Evolutionary conservation across 805 yeast species (phyloP), one percentile per base, ranked within the genome.

Genomic region (Nakazawaea laoshanensis): DNA sequence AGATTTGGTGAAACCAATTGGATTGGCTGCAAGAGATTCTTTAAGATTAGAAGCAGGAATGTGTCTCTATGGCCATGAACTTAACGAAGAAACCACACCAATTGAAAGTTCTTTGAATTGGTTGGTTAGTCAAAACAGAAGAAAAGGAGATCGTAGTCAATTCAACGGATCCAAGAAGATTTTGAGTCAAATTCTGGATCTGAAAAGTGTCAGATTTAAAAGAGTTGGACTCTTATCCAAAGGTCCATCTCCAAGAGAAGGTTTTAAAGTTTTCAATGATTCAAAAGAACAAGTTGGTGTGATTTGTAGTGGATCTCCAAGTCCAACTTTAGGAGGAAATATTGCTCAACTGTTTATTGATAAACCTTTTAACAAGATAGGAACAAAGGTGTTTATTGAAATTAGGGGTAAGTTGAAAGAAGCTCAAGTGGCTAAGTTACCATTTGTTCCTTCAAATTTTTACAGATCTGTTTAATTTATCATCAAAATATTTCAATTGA

Each of bases 1-100:
- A 36, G 62, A 66, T 31, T 53, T 61, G 9, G 84, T 86, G 30
- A 74, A 73, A 52, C 95, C 96, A 24, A 84, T 87, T 46, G 98
- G 98, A 4, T 72, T 92, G 32, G 98, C 97, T n/a, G 97, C 98
- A 2, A 77, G 98, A 57, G 98, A 92, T 55, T 84, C 96, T 8
- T 66, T 92, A 44, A 74, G 98, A 50, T 63, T 92, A 33, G 98
- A 92, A 62, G 98, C 98, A 4, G 98, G 98, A 20, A 84, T 92
- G 96, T 92, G 98, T 58, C 67, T 92, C 35, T 92, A 92, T 49
- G 98, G 98, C 2, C 82, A 87, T 53, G 98, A 92, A 57, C 67
- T 92, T 47, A 72, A 70, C 41, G 95, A 86, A 45, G 55, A 60
- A 9, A 75, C 72, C 19, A 80, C 95, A 2, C 98, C 98, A 8